phyloP scores from a whole-genome alignment of 192 early-diverging fungal species.

The Coemansia sp. region DNA sequence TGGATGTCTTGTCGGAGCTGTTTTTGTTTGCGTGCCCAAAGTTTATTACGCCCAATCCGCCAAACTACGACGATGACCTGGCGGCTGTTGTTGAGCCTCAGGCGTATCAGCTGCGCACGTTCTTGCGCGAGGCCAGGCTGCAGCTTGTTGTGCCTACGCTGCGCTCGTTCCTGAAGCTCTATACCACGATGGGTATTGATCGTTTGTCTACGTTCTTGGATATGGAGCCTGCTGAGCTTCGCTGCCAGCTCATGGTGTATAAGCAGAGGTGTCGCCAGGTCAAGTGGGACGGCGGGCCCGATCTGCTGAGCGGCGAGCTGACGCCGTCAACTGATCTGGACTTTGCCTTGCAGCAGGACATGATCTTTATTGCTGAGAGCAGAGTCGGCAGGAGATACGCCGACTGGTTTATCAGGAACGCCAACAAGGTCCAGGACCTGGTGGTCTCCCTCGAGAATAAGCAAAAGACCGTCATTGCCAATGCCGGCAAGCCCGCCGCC shows the following conservation, averaged over 20 bases:
- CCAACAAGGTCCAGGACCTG: conserved; percentile 79
- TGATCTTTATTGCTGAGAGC: conserved; percentile 95
- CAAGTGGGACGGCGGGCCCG: conserved; percentile 77
- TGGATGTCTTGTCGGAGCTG: conserved; percentile 85
- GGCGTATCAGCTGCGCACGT: conserved; percentile 83
- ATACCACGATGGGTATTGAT: conserved; percentile 89
- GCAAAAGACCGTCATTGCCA: conserved; percentile 37
- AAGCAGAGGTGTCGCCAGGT: conserved; percentile 94
- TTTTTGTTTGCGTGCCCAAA: conserved; percentile 93
- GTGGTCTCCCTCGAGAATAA: conserved; percentile 40
- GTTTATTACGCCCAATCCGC: conserved; percentile 90
- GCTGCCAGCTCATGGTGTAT: conserved; percentile 87
- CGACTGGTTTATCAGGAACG: conserved; percentile 96
- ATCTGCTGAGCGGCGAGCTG: conserved; percentile 84
- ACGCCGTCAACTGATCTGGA: conserved; percentile 84
- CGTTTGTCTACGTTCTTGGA: conserved; percentile 90
- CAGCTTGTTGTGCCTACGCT: conserved; percentile 87
- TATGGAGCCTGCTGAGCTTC: conserved; percentile 78
- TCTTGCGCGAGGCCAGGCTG: conserved; percentile 82
- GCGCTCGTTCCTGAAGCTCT: conserved; percentile 94
- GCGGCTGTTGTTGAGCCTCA: conserved; percentile 60
- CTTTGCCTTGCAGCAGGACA: conserved; percentile 92
- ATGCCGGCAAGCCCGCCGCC: conserved; percentile 18
- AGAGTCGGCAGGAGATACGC: conserved; percentile 91
- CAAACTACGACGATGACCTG: conserved; percentile 74